Evolutionary conservation across 805 yeast species (phyloP).

Genomic region (Dipodascus geniculatus): DNA sequence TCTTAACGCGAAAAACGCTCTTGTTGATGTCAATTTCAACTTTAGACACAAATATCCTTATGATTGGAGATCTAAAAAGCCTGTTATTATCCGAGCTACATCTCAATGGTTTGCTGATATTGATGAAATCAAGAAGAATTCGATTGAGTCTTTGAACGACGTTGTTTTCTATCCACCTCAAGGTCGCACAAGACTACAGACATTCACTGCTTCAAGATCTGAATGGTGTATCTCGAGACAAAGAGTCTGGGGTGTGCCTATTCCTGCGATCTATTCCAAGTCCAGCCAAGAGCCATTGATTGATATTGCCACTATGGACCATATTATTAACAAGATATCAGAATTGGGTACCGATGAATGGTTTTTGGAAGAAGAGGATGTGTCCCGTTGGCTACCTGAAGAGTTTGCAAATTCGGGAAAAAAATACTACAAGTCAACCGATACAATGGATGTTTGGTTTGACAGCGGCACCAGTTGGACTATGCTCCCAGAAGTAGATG

Average conservation of each 20-base stretch:
- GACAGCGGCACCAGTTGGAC: constrained; percentile 95
- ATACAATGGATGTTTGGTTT: constrained; percentile 99
- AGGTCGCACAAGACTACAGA: constrained; percentile 57
- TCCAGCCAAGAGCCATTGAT: constrained; percentile 53
- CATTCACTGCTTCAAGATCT: constrained; percentile 65
- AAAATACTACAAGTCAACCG: constrained; percentile 53
- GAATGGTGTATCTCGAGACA: constrained; percentile 99
- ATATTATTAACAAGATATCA: constrained; percentile 44
- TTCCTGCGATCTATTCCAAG: constrained; percentile 66
- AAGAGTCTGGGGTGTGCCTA: constrained; percentile 96
- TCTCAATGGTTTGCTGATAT: constrained; percentile 96
- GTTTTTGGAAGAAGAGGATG: constrained; percentile 50
- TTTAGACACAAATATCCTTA: constrained; percentile 84
- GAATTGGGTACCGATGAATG: constrained; percentile 65
- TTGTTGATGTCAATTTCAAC: constrained; percentile 35
- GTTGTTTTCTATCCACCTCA: constrained; percentile 66
- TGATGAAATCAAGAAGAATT: constrained; percentile 51
- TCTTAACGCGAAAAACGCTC: constrained; percentile 33
- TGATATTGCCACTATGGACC: constrained; percentile 42
- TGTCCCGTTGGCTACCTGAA: constrained; percentile 65
- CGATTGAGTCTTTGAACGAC: constrained; percentile 43
- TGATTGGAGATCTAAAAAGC: constrained; percentile 94
- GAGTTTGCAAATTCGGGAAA: constrained; percentile 30
- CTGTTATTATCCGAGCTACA: constrained; percentile 88
- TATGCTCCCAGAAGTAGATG: constrained; percentile 31